Evolutionary conservation across 345 rosid genomes (phyloP), one percentile per base, ranked within the genome.

Genomic region (Eucalyptus viminalis): DNA sequence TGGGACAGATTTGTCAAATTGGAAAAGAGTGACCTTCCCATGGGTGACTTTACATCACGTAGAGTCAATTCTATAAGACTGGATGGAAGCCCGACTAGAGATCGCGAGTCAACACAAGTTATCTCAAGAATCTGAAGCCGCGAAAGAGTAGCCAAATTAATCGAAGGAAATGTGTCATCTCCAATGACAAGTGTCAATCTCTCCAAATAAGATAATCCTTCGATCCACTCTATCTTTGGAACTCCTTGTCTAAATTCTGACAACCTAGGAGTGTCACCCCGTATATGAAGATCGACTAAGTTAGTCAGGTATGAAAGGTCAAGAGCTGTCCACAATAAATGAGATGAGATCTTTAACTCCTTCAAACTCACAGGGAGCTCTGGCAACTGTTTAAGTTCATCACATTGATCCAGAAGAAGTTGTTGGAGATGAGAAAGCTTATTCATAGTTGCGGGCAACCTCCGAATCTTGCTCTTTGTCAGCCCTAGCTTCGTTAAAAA

Each of bases 231-330:
- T 58, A 58, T 58, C 14, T 58, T 25, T 58, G 65, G 65, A 25
- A 27, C 65, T 25, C n/a, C 65, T 0, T 5, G n/a, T 58, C 15
- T 58, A 1, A 58, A 58, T 58, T 58, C n/a, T 0, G 2, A 58
- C 65, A 58, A 58, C 14, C n/a, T 5, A 25, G 2, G 65, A 25
- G n/a, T 25, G n/a, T 11, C 4, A 1, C n/a, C 65, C 4, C 8
- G 0, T 58, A 58, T 58, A 25, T 58, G 65, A 58, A 58, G 65
- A 58, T 58, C 4, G 2, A 58, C n/a, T 58, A 58, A 58, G 65
- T 58, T 58, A 58, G 65, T 58, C 14, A 25, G n/a, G n/a, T 25
- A 25, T 58, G 65, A 58, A 6, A 25, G 14, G n/a, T 58, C n/a
- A 25, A 58, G n/a, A 11, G 65, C 14, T 58, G 7, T 58, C 65